A percentile compares a stretch with the other conserved stretches of the same genome.
phyloP scores from a whole-genome alignment of 345 rosid genomes.

The Eutrema heterophyllum region DNA sequence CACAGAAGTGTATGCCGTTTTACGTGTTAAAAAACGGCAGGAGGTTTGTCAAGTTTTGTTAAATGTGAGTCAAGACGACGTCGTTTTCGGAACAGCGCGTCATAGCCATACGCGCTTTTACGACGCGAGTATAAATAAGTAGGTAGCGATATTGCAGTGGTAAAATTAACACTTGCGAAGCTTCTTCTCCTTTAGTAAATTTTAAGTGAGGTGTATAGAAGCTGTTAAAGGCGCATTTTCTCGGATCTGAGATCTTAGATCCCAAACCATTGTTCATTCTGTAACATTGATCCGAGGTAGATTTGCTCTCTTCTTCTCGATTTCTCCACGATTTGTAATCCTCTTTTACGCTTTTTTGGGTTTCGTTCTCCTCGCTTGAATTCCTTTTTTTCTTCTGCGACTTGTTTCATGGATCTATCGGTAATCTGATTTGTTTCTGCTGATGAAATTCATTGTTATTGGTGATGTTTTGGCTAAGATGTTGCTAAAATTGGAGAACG shows the following conservation, averaged over 20 bases:
- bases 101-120: constrained; percentile 26
- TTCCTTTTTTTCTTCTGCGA: not conserved
- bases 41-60: not conserved
- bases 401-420: constrained; percentile 13
- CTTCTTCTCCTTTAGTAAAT: constrained; percentile 20
- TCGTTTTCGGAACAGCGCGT: constrained; percentile 13
- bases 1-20: constrained; percentile 17
- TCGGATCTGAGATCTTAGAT: constrained; percentile 42
- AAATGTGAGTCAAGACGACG: not conserved
- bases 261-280: not conserved
- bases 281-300: constrained; percentile 21
- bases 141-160: constrained; percentile 24
- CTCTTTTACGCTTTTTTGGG: not conserved
- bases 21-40: not conserved
- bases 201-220: constrained; percentile 25
- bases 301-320: constrained; percentile 3
- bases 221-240: constrained; percentile 33
- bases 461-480: not conserved
- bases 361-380: constrained; percentile 14
- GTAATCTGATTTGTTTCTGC: not conserved
- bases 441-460: not conserved
- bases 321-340: not conserved
- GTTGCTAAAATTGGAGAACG: not conserved
- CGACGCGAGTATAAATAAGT: not conserved
- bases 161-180: constrained; percentile 26